Evolutionary conservation across 495 filamentous ascomycete genomes (phyloP).

Genomic region (Hypoxylon lenormandii): DNA sequence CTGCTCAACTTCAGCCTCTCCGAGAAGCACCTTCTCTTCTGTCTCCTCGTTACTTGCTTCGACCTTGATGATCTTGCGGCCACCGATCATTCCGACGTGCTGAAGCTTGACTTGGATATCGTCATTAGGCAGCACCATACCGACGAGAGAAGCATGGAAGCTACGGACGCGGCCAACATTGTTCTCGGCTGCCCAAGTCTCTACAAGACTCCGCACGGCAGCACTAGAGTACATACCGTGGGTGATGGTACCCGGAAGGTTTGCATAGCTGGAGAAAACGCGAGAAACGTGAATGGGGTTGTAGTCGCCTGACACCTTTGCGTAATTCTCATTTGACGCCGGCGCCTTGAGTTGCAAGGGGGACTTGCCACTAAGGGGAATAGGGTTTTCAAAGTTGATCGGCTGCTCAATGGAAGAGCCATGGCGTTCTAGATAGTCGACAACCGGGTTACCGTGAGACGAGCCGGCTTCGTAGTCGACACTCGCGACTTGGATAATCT

Average conservation of each 20-base stretch:
- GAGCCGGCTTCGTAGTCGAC: conserved; percentile 90
- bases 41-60: conserved; percentile 92
- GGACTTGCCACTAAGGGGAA: conserved; percentile 92
- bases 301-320: conserved; percentile 95
- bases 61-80: conserved; percentile 98
- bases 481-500: conserved; percentile 93
- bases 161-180: conserved; percentile 96
- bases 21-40: conserved; percentile 92
- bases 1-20: conserved; percentile 98
- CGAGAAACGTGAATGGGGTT: conserved; percentile 99
- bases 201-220: conserved; percentile 95
- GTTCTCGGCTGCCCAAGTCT: conserved; percentile 99
- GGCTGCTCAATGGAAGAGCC: conserved; percentile 96
- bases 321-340: conserved; percentile 97
- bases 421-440: conserved; percentile 93
- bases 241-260: conserved; percentile 93
- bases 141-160: conserved; percentile 92
- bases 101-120: conserved; percentile 91
- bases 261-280: conserved; percentile 94
- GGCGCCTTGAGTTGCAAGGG: conserved; percentile 87
- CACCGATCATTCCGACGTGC: conserved; percentile 96
- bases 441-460: conserved; percentile 95
- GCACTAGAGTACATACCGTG: conserved; percentile 99
- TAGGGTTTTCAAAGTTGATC: conserved; percentile 95
- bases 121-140: conserved; percentile 98